phyloP scores from a whole-genome alignment of 23 red algal species.

The Agarophyton chilense region DNA sequence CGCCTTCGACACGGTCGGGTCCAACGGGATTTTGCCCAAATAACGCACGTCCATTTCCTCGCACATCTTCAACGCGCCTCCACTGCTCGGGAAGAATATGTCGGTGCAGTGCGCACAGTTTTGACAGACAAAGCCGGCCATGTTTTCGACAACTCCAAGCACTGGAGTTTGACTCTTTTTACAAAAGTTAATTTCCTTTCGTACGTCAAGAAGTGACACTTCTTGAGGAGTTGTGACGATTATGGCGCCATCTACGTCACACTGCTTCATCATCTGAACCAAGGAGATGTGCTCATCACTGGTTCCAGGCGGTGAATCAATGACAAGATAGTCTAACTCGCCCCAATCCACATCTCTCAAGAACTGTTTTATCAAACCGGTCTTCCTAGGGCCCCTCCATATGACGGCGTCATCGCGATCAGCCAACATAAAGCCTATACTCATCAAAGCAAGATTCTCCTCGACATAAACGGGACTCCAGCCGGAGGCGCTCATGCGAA shows the following conservation, averaged over 20 bases:
- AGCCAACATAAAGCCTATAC: slow-evolving; percentile 94
- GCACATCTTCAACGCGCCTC: slow-evolving; percentile 85
- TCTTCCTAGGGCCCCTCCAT: slow-evolving; percentile 94
- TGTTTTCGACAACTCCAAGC: slow-evolving; percentile 97
- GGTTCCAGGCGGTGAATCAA: slow-evolving; percentile 96
- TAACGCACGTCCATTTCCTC: slow-evolving; percentile 62
- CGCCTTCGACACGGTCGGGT: slow-evolving; percentile 72
- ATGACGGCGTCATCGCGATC: slow-evolving; percentile 88
- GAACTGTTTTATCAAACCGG: slow-evolving; percentile 96
- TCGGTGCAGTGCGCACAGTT: slow-evolving; percentile 82
- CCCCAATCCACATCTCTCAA: slow-evolving; percentile 95
- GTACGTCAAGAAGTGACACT: slow-evolving; percentile 88
- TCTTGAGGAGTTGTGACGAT: slow-evolving; percentile 98
- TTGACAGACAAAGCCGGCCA: slow-evolving; percentile 91
- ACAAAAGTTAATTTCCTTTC: slow-evolving; percentile 97
- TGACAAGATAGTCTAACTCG: slow-evolving; percentile 91
- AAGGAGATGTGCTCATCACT: slow-evolving; percentile 99
- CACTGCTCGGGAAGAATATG: slow-evolving; percentile 85
- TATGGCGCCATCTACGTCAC: slow-evolving; percentile 75
- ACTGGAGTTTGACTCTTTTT: slow-evolving; percentile 68
- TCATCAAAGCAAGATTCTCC: slow-evolving; percentile 94
- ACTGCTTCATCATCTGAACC: slow-evolving; percentile 78
- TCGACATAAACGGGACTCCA: slow-evolving; percentile 92
- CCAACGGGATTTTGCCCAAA: slow-evolving; percentile 91
- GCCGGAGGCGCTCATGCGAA: slow-evolving; percentile 80